Evolutionary conservation across 2,329 filamentous ascomycete species (phyloP).

Genomic region (Cercospora sp.): DNA sequence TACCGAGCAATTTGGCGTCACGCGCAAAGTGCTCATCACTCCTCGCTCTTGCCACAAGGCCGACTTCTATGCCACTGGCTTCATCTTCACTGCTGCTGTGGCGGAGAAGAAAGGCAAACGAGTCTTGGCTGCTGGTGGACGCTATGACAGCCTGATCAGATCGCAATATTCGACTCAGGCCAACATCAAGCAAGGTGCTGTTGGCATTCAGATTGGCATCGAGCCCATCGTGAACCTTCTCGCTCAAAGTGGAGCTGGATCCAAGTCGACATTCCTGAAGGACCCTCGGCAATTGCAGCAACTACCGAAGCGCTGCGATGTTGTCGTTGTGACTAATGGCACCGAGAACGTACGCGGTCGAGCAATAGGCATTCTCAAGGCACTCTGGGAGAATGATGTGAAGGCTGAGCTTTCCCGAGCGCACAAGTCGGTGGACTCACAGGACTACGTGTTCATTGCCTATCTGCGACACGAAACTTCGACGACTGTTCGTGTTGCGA

Average conservation of each 20-base stretch:
- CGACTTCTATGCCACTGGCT: constrained; percentile 80
- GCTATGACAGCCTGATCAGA: constrained; percentile 86
- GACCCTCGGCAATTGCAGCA: constrained; percentile 15
- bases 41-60: constrained; percentile 88
- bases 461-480: constrained; percentile 76
- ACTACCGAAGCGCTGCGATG: constrained; percentile 62
- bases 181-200: constrained; percentile 57
- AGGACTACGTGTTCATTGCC: constrained; percentile 73
- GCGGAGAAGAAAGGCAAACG: constrained; percentile 72
- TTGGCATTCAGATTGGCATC: constrained; percentile 90
- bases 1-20: constrained; percentile 71
- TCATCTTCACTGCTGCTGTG: constrained; percentile 88
- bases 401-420: constrained; percentile 85
- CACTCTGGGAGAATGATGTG: constrained; percentile 79
- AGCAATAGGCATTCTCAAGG: constrained; percentile 74
- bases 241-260: constrained; percentile 15
- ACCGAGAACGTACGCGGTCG: constrained; percentile 69
- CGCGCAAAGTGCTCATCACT: constrained; percentile 77
- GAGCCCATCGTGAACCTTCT: constrained; percentile 65
- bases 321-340: constrained; percentile 78
- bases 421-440: constrained; percentile 20
- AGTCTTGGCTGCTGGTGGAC: constrained; percentile 77
- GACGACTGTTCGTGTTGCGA: constrained; percentile 58
- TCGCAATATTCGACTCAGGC: constrained; percentile 71
- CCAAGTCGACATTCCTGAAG: constrained; percentile 27